phyloP scores from a whole-genome alignment of 73 alveolate species.

The Durusdinium trenchii region DNA sequence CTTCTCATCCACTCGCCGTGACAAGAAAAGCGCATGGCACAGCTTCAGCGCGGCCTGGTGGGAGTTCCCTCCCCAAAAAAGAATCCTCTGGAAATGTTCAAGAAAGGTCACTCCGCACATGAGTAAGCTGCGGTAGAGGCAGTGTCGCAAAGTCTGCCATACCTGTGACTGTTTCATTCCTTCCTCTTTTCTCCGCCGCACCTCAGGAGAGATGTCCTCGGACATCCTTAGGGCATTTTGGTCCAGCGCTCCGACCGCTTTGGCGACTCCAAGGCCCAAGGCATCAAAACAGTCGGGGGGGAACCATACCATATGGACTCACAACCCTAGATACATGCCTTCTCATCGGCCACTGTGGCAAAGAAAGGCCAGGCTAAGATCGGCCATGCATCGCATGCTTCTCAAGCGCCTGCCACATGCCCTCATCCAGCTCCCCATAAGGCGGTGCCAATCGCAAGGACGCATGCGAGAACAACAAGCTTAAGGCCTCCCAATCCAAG shows the following conservation, averaged over 20 bases:
- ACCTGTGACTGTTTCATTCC: too few species aligned
- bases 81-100: too few species aligned
- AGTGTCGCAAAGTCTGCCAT: too few species aligned
- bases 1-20: not conserved
- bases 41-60: slow-evolving; percentile 33
- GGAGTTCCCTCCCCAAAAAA: not conserved
- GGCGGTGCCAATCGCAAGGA: slow-evolving; percentile 50
- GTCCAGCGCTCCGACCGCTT: too few species aligned
- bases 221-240: too few species aligned
- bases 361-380: not conserved
- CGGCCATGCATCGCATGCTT: not conserved
- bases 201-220: too few species aligned
- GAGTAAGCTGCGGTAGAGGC: too few species aligned
- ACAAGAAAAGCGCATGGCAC: slow-evolving; percentile 52
- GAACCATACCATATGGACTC: not conserved
- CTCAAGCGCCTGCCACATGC: slow-evolving; percentile 33
- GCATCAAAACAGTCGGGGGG: too few species aligned
- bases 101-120: too few species aligned
- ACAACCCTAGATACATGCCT: not conserved
- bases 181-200: too few species aligned
- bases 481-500: slow-evolving; percentile 26
- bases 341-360: not conserved
- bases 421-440: slow-evolving; percentile 79
- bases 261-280: too few species aligned
- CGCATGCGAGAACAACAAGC: slow-evolving; percentile 45